Percentiles rank a stretch among this genome's conserved stretches.
These are phyloP conservation scores for Tricholoma sp. DNA, from an alignment of 768 basidiomycete genomes.

Conservation along the genomic window DNA sequence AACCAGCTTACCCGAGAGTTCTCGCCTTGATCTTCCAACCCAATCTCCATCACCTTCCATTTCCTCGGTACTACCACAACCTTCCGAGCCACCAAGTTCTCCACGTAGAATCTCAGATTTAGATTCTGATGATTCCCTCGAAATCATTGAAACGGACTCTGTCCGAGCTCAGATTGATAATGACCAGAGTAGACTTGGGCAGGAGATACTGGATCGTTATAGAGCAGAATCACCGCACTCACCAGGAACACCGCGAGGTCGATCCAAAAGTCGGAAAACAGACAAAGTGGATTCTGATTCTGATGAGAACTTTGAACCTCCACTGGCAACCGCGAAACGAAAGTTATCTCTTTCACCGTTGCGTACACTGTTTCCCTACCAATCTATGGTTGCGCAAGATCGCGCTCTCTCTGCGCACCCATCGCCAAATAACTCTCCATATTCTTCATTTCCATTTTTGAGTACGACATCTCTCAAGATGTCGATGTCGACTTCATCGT, in stretches of 20 bases:
- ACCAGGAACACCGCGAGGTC: slow-evolving; percentile 20
- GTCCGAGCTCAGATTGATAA: slow-evolving; percentile 36
- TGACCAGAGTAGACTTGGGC: slow-evolving; percentile 34
- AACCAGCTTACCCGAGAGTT: background rate
- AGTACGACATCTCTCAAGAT: slow-evolving; percentile 42
- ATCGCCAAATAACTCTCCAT: slow-evolving; percentile 33
- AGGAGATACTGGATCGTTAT: slow-evolving; percentile 30
- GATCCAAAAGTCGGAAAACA: slow-evolving; percentile 23
- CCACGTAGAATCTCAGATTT: slow-evolving; percentile 23
- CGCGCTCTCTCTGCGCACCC: slow-evolving; percentile 39
- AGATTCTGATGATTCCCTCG: slow-evolving; percentile 50
- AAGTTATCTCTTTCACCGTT: slow-evolving; percentile 42
- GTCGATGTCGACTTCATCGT: slow-evolving; percentile 29
- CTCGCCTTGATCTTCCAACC: slow-evolving; percentile 5
- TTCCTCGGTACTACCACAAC: slow-evolving; percentile 2
- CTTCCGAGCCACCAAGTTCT: background rate
- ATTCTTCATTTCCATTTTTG: slow-evolving; percentile 34
- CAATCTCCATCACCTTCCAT: slow-evolving; percentile 1
- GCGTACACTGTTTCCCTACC: slow-evolving; percentile 40
- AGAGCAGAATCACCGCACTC: slow-evolving; percentile 29
- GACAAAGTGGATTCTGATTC: slow-evolving; percentile 24
- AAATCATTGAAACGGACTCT: slow-evolving; percentile 47
- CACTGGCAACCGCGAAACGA: slow-evolving; percentile 25
- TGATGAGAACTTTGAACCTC: slow-evolving; percentile 17
- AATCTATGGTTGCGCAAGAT: slow-evolving; percentile 27